phyloP scores from a whole-genome alignment of 2,329 filamentous ascomycete species.

The Aspergillus niger region DNA sequence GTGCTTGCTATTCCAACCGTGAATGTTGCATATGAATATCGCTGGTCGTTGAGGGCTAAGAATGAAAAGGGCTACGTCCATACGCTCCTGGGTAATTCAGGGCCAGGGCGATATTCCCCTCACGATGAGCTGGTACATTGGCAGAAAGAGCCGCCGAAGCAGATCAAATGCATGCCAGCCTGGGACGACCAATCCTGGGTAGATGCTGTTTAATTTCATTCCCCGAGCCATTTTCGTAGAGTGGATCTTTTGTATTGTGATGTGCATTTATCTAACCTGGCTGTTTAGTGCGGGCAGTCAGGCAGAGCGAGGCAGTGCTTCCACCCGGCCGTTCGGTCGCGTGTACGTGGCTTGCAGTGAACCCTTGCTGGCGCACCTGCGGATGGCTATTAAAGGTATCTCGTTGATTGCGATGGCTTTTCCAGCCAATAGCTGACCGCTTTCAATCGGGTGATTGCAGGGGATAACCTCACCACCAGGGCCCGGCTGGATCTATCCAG shows the following conservation, averaged over 20 bases:
- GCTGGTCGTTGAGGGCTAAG: not conserved
- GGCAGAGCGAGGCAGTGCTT: too few relatives aligned
- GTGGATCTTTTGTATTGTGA: too few relatives aligned
- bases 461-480: too few relatives aligned
- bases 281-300: too few relatives aligned
- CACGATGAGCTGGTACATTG: not conserved
- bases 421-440: not conserved
- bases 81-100: not conserved
- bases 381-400: too few relatives aligned
- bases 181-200: not conserved
- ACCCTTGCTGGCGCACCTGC: not conserved
- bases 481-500: not conserved
- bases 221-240: not conserved
- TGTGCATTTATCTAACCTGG: too few relatives aligned
- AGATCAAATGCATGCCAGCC: not conserved
- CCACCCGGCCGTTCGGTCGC: not conserved
- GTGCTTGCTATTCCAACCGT: not conserved
- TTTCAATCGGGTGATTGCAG: not conserved
- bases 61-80: not conserved
- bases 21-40: not conserved
- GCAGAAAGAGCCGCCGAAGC: not conserved
- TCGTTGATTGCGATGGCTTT: not conserved
- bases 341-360: not conserved
- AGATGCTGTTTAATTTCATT: not conserved
- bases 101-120: not conserved